Base-by-base conservation (phyloP, 129 eudicot genomes). In the Centella asiatica region DNA sequence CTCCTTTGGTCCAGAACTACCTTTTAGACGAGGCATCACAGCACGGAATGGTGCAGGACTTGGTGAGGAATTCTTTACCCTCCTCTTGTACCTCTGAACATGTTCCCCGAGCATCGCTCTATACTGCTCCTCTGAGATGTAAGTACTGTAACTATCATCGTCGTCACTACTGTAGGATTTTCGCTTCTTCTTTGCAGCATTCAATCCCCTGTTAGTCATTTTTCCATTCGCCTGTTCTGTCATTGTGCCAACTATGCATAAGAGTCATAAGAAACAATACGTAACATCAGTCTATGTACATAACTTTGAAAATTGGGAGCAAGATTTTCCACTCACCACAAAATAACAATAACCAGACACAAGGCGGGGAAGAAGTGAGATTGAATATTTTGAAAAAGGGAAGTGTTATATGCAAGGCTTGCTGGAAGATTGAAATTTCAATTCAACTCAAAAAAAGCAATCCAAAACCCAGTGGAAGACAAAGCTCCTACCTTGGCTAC, bases 91-190 rank as follows among this genome's bases (percentile, higher is more conserved):
- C 78, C 72, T 92, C 65, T 84, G 85, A 51, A 87, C 74, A 80
- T 87, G 98, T 64, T 92, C 95, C 51, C 95, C 95, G 48, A 92
- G 94, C 95, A 92, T 92, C 59, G 87, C 78, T 66, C 95, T 76
- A 47, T 92, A 92, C 64, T 72, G 78, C 67, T 84, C 98, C 72
- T 92, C 98, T 20, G 95, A 79, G 18, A 92, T 66, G 59, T 73
- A 72, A 4, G 77, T 58, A 61, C 72, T 70, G 26, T 76, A 71
- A 65, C 76, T 77, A 18, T 81, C 93, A 15, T 86, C 88, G 75
- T 90, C 97, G 28, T 92, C 98, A 73, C 95, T 83, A 60, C 84
- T 79, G 68, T 81, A 76, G 26, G 46, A 44, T 57, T 62, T 76
- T 44, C 74, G 83, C 74, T 77, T 87, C 71, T 82, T 86, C 75